phyloP scores from a whole-genome alignment of 495 filamentous ascomycete genomes.

The Daldinia vernicosa region DNA sequence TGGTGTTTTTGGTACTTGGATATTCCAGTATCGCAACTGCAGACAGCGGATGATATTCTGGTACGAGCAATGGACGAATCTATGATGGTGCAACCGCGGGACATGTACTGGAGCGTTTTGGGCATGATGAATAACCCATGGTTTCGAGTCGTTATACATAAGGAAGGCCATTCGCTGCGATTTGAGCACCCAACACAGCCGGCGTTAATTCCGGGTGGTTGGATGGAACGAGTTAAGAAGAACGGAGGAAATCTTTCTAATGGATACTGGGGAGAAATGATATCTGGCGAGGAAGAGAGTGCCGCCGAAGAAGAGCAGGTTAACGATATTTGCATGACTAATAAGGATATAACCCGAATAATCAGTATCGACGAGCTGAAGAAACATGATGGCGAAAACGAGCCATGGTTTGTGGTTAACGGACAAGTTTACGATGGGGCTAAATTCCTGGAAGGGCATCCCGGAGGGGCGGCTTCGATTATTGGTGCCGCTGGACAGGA shows the following conservation, averaged over 20 bases:
- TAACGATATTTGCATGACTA: conserved; percentile 84
- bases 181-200: conserved; percentile 96
- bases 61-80: conserved; percentile 93
- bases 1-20: conserved; percentile 94
- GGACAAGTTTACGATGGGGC: conserved; percentile 95
- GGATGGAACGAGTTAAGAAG: conserved; percentile 97
- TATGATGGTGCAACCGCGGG: conserved; percentile 85
- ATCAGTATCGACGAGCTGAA: conserved; percentile 79
- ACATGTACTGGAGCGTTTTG: conserved; percentile 97
- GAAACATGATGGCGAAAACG: conserved; percentile 68
- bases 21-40: conserved; percentile 70
- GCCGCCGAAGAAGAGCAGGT: conserved; percentile 50
- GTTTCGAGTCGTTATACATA: conserved; percentile 83
- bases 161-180: conserved; percentile 70
- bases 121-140: conserved; percentile 99
- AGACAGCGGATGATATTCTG: conserved; percentile 74
- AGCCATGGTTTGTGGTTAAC: conserved; percentile 92
- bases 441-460: conserved; percentile 82
- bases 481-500: conserved; percentile 84
- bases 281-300: conserved; percentile 64
- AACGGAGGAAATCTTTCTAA: conserved; percentile 83
- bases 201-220: conserved; percentile 79
- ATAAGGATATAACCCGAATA: conserved; percentile 66
- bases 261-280: conserved; percentile 85
- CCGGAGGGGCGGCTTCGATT: conserved; percentile 90